Evolutionary conservation across 2,329 filamentous ascomycete genomes (phyloP).

Genomic region (Apiospora phragmitis): DNA sequence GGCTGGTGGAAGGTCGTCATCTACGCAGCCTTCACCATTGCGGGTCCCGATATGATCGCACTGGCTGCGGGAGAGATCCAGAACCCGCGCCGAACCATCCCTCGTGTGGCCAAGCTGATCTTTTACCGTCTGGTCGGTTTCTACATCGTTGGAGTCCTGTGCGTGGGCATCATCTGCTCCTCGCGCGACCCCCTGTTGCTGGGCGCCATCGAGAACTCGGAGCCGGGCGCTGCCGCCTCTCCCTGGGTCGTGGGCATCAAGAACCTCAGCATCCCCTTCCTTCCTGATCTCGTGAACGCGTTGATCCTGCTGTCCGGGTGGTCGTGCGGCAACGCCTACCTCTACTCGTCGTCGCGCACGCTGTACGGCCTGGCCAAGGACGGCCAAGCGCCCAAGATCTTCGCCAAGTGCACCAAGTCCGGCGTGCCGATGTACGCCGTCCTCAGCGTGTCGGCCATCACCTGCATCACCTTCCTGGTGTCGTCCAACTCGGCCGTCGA

Average conservation of each 20-base stretch:
- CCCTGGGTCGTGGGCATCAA: constrained; percentile 55
- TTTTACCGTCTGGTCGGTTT: constrained; percentile 62
- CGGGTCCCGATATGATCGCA: constrained; percentile 57
- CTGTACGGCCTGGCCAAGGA: constrained; percentile 30
- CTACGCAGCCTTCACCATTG: constrained; percentile 59
- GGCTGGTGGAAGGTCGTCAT: constrained; percentile 52
- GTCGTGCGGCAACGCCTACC: constrained; percentile 24
- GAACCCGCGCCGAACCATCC: constrained; percentile 57
- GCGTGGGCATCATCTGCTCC: constrained; percentile 29
- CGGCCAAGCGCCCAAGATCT: constrained; percentile 38
- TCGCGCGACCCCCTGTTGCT: constrained; percentile 56
- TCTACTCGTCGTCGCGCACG: constrained; percentile 22
- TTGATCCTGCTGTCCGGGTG: constrained; percentile 28
- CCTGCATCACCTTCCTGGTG: constrained; percentile 39
- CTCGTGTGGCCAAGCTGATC: constrained; percentile 61
- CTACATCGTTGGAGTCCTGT: constrained; percentile 5
- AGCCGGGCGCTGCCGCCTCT: constrained; percentile 52
- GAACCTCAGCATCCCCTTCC: constrained; percentile 48
- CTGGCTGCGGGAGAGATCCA: constrained; percentile 47
- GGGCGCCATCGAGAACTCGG: constrained; percentile 52
- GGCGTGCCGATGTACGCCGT: constrained; percentile 47
- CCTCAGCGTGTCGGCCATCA: constrained; percentile 31
- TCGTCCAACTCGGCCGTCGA: constrained; percentile 36
- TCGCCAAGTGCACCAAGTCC: constrained; percentile 38
- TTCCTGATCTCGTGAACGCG: constrained; percentile 62